Conservation (phyloP, 352 stramenopile genomes). For the Pythium chondricola region DNA sequence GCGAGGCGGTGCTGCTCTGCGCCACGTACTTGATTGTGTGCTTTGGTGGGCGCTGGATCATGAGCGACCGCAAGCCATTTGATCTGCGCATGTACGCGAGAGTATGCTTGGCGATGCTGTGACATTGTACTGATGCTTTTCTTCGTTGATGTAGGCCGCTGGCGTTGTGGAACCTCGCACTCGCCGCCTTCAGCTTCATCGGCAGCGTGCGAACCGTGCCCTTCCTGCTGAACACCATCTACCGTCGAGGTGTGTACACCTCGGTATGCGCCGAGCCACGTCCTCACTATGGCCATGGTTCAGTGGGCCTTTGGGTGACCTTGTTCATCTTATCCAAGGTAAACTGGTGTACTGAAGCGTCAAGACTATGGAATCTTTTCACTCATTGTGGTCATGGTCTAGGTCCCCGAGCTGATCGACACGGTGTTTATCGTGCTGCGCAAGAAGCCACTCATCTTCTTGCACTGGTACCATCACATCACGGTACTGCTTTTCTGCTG, state of each 20-base stretch:
- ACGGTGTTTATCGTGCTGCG: constrained; percentile 96
- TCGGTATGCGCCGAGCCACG: constrained; percentile 71
- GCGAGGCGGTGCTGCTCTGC: constrained; percentile 50
- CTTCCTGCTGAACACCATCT: constrained; percentile 81
- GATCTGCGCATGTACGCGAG: constrained; percentile 59
- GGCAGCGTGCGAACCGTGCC: constrained; percentile 66
- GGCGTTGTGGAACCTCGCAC: constrained; percentile 71
- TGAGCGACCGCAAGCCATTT: constrained; percentile 75
- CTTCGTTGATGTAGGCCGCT: constrained; percentile 32
- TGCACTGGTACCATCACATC: constrained; percentile 99
- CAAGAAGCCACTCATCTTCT: constrained; percentile 96
- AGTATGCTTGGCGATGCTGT: neutral
- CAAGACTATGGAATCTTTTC: neutral
- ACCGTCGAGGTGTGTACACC: constrained; percentile 70
- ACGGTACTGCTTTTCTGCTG: constrained; percentile 97
- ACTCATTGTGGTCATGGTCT: constrained; percentile 8
- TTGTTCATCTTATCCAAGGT: constrained; percentile 89
- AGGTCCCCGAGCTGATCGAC: constrained; percentile 92
- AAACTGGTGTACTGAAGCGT: neutral
- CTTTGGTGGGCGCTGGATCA: constrained; percentile 70
- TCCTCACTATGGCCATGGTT: constrained; percentile 59
- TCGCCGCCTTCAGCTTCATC: constrained; percentile 79
- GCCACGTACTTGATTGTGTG: constrained; percentile 67
- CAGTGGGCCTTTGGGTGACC: constrained; percentile 70
- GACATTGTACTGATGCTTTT: neutral